phyloP scores from a whole-genome alignment of 75 land plant genomes.

The Adiantum capillusveneris region DNA sequence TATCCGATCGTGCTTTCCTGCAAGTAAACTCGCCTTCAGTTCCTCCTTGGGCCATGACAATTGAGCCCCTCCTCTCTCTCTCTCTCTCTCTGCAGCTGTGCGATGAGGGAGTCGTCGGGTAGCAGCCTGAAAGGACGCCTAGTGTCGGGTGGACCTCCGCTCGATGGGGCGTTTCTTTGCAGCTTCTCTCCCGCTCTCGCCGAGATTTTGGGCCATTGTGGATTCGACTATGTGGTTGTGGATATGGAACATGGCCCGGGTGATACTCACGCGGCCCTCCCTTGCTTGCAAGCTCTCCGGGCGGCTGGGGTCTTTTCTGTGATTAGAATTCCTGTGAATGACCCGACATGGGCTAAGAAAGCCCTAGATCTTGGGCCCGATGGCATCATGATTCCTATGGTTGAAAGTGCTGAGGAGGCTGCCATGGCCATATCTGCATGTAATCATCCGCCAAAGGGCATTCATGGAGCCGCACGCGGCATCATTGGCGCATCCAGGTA shows the following conservation, averaged over 20 bases:
- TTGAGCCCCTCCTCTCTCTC: too few species aligned
- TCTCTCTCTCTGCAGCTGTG: too few species aligned
- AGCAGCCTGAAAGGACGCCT: too few species aligned
- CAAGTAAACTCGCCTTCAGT: too few species aligned
- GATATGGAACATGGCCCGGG: constrained; percentile 87
- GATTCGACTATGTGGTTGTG: constrained; percentile 70
- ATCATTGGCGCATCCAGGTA: constrained; percentile 64
- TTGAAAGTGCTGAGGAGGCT: constrained; percentile 38
- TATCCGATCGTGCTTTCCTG: too few species aligned
- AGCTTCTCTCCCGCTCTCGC: constrained; percentile 56
- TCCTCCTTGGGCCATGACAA: too few species aligned
- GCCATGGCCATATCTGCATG: constrained; percentile 47
- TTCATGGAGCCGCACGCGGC: constrained; percentile 58
- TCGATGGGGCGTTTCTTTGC: constrained; percentile 61
- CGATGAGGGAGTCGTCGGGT: too few species aligned
- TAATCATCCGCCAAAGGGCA: constrained; percentile 59
- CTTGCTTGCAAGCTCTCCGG: constrained; percentile 43
- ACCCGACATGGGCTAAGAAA: constrained; percentile 60
- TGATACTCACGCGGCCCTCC: constrained; percentile 49
- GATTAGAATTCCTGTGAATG: constrained; percentile 48
- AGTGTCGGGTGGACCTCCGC: constrained; percentile 60
- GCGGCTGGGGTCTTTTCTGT: constrained; percentile 46
- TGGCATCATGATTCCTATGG: constrained; percentile 77
- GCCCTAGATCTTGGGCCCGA: constrained; percentile 73
- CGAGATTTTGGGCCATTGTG: constrained; percentile 64